Evolutionary conservation across 805 yeast species (phyloP).

Genomic region (Maudiozyma saulgeensis): DNA sequence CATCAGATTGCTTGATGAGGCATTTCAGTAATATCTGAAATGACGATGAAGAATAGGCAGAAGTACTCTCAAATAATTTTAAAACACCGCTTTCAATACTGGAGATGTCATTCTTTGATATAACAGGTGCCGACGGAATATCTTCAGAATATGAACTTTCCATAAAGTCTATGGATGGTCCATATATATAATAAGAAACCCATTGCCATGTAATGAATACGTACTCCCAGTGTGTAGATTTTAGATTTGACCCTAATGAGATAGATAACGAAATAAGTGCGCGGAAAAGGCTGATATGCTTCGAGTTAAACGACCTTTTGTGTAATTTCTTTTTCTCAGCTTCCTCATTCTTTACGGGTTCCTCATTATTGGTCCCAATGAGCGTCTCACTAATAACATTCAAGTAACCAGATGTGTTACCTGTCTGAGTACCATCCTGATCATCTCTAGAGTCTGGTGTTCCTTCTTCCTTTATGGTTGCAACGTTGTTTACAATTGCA

Average conservation of each 20-base stretch:
- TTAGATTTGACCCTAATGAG: constrained; percentile 70
- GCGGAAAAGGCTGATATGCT: constrained; percentile 67
- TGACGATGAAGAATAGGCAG: constrained; percentile 42
- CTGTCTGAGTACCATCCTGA: background rate
- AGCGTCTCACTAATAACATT: constrained; percentile 18
- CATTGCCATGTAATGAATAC: constrained; percentile 62
- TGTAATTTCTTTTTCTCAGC: constrained; percentile 19
- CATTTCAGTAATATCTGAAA: constrained; percentile 41
- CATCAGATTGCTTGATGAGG: constrained; percentile 19
- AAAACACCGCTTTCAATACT: constrained; percentile 46
- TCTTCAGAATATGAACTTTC: constrained; percentile 31
- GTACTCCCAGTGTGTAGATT: constrained; percentile 51
- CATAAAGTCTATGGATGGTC: constrained; percentile 38
- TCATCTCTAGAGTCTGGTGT: background rate
- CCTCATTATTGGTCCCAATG: constrained; percentile 5
- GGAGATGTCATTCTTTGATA: constrained; percentile 38
- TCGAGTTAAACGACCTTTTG: constrained; percentile 43
- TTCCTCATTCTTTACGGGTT: background rate
- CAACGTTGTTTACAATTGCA: constrained; percentile 35
- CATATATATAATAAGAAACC: constrained; percentile 64
- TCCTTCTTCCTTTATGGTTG: background rate
- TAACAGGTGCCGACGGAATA: constrained; percentile 33
- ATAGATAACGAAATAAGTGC: constrained; percentile 70
- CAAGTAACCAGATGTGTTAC: constrained; percentile 6
- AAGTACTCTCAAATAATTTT: constrained; percentile 57